Evolutionary conservation across 2,329 filamentous ascomycete species (phyloP).

Genomic region (Alternaria angustiovoidea): DNA sequence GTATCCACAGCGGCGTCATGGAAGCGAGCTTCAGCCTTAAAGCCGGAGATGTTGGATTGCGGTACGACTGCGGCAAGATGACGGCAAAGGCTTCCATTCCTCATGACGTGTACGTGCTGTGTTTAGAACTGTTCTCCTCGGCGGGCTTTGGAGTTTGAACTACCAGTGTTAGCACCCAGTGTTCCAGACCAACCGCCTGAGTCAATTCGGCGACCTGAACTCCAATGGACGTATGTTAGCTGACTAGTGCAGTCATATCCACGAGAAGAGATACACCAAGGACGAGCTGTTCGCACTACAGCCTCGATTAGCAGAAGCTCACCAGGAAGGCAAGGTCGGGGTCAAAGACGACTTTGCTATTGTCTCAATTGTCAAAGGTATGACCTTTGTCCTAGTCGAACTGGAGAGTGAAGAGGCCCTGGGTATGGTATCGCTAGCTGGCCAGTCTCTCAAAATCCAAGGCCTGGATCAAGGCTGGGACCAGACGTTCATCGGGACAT

Average conservation of each 20-base stretch:
- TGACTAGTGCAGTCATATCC: constrained; percentile 33
- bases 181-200: constrained; percentile 17
- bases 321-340: constrained; percentile 19
- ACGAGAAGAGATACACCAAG: constrained; percentile 31
- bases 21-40: constrained; percentile 53
- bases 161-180: not conserved
- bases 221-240: constrained; percentile 7
- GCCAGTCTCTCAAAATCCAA: constrained; percentile 42
- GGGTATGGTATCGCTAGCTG: constrained; percentile 50
- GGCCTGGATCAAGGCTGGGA: constrained; percentile 61
- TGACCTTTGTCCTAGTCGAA: constrained; percentile 74
- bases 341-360: constrained; percentile 41
- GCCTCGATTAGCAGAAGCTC: constrained; percentile 41
- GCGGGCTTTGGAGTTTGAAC: not conserved
- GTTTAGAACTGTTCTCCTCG: not conserved
- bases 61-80: constrained; percentile 51
- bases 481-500: constrained; percentile 62
- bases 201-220: not conserved
- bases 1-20: constrained; percentile 30
- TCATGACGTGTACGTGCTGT: constrained; percentile 66
- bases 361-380: constrained; percentile 70
- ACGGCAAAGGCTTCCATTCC: constrained; percentile 71
- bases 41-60: constrained; percentile 55
- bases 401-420: constrained; percentile 69
- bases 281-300: constrained; percentile 46